These are phyloP conservation scores for Arthroderma uncinatum DNA, from an alignment of 2,329 filamentous ascomycete species.

Conservation along the genomic window DNA sequence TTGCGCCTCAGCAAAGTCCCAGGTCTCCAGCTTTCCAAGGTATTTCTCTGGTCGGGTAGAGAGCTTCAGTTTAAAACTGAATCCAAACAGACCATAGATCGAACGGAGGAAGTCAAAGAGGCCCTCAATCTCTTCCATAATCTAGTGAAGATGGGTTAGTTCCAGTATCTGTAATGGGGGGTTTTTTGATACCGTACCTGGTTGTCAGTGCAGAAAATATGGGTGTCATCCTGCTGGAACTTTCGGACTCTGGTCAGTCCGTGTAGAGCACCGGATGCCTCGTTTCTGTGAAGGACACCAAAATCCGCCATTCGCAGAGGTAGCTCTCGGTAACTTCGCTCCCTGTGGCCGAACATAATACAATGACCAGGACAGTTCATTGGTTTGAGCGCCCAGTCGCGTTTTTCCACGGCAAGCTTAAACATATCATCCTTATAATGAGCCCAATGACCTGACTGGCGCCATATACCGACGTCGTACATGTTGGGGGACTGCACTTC, in stretches of 20 bases:
- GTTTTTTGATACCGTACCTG: conserved; percentile 42
- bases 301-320: conserved; percentile 92
- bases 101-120: conserved; percentile 77
- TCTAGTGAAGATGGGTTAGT: conserved; percentile 26
- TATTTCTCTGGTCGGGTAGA: conserved; percentile 85
- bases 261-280: conserved; percentile 80
- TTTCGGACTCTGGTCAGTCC: conserved; percentile 85
- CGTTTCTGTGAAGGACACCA: conserved; percentile 88
- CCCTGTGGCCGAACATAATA: conserved; percentile 71
- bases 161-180: not conserved
- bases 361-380: conserved; percentile 99
- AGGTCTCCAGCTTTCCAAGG: conserved; percentile 74
- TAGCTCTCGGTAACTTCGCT: conserved; percentile 78
- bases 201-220: conserved; percentile 84
- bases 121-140: conserved; percentile 62
- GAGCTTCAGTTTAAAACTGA: conserved; percentile 87
- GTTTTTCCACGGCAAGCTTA: conserved; percentile 71
- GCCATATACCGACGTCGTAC: conserved; percentile 89
- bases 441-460: conserved; percentile 87
- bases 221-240: conserved; percentile 93
- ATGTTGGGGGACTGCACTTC: conserved; percentile 96
- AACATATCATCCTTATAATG: conserved; percentile 96
- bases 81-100: conserved; percentile 73
- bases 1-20: conserved; percentile 77
- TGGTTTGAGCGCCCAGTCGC: conserved; percentile 75